These are phyloP conservation scores for Xylaria palmicola DNA, from an alignment of 495 filamentous ascomycete genomes.

Conservation along the genomic window DNA sequence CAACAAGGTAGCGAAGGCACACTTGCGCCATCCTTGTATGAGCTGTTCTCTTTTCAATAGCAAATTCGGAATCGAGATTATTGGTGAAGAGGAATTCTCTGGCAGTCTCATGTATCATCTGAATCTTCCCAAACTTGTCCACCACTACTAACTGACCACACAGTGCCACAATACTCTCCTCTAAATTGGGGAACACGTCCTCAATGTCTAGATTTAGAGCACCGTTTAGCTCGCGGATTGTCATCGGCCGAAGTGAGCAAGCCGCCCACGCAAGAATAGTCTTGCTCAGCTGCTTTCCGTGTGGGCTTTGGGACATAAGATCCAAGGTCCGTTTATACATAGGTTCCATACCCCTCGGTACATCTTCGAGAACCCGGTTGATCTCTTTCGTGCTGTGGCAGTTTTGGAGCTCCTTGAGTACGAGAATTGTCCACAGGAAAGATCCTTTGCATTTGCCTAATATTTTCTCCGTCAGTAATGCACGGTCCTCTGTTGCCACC, in stretches of 20 bases:
- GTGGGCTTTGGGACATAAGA: not conserved
- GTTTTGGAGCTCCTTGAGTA: conserved; percentile 28
- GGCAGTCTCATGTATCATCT: conserved; percentile 35
- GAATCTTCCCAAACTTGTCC: conserved; percentile 20
- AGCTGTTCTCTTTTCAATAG: conserved; percentile 7
- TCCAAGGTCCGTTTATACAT: not conserved
- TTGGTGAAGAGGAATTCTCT: conserved; percentile 30
- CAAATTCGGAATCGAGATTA: conserved; percentile 9
- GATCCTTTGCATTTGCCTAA: conserved; percentile 30
- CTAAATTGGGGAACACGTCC: conserved; percentile 13
- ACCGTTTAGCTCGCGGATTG: conserved; percentile 21
- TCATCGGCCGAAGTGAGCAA: conserved; percentile 25
- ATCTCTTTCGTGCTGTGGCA: conserved; percentile 28
- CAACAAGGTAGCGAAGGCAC: conserved; percentile 23
- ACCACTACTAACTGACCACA: conserved; percentile 33
- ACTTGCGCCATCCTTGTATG: conserved; percentile 23
- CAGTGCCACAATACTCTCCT: conserved; percentile 6
- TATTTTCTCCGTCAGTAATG: conserved; percentile 29
- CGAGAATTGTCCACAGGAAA: conserved; percentile 34
- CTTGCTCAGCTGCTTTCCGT: not conserved
- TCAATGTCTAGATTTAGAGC: conserved; percentile 27
- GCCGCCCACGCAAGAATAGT: conserved; percentile 30
- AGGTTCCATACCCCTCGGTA: conserved; percentile 22
- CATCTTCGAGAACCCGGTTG: conserved; percentile 24
- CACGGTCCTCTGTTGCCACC: conserved; percentile 18